Percentiles rank a stretch among this genome's conserved stretches.
phyloP scores from a whole-genome alignment of 768 basidiomycete genomes.

The Leccinum ochraceum region DNA sequence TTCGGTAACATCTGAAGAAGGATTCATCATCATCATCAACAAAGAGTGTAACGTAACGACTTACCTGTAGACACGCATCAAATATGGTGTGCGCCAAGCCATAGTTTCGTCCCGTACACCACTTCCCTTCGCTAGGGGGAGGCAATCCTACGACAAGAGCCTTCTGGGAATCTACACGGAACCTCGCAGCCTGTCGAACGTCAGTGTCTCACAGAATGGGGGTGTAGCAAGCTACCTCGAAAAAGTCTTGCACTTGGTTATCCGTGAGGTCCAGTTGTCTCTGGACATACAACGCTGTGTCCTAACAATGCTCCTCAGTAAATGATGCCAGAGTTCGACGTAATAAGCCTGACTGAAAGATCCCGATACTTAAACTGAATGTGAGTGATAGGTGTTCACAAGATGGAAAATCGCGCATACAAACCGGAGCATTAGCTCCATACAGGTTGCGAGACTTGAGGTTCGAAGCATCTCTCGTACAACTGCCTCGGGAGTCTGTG shows the following conservation, averaged over 20 bases:
- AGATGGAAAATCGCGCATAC: conserved; percentile 20
- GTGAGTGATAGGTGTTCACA: background rate
- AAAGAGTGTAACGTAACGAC: background rate
- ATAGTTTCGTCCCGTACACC: conserved; percentile 43
- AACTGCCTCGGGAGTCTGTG: conserved; percentile 41
- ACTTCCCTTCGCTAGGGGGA: conserved; percentile 35
- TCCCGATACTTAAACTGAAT: conserved; percentile 40
- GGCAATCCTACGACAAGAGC: conserved; percentile 48
- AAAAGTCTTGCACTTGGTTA: conserved; percentile 44
- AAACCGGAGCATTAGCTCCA: conserved; percentile 36
- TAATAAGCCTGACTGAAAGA: conserved; percentile 31
- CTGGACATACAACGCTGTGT: conserved; percentile 45
- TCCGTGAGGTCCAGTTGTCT: conserved; percentile 43
- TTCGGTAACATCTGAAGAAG: conserved; percentile 44
- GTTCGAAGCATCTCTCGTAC: conserved; percentile 38
- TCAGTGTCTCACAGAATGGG: background rate
- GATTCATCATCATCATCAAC: background rate
- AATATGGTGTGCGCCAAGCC: conserved; percentile 44
- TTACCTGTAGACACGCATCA: conserved; percentile 38
- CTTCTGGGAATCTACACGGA: conserved; percentile 40
- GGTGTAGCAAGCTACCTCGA: conserved; percentile 36
- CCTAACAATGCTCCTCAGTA: conserved; percentile 28
- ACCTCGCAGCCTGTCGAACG: conserved; percentile 38
- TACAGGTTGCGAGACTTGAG: conserved; percentile 39
- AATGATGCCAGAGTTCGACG: background rate